Conservation (phyloP, 176 grass and related monocot species). For the Pharus latifolius region DNA sequence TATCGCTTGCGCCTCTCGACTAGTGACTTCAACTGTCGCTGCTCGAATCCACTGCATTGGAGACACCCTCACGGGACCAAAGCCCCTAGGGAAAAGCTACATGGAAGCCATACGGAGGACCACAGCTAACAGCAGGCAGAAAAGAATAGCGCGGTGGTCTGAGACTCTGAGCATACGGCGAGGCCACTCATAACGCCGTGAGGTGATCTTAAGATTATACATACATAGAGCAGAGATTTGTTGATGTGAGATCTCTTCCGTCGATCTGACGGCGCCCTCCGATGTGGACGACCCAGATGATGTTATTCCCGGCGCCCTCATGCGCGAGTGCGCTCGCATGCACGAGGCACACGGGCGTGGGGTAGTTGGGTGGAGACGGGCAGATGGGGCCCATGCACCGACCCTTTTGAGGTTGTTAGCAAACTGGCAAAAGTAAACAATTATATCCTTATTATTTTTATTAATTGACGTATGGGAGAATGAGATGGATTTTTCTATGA, state of each 20-base stretch:
- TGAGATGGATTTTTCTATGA: neutral
- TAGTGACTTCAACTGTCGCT: too few species aligned
- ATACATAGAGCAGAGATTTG: neutral
- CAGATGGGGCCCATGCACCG: neutral
- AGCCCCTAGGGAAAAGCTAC: too few species aligned
- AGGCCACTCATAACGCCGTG: neutral
- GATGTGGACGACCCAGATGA: neutral
- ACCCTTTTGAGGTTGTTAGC: neutral
- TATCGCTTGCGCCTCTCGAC: too few species aligned
- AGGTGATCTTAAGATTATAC: too few species aligned
- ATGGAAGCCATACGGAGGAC: neutral
- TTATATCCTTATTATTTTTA: neutral
- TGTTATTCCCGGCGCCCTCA: neutral
- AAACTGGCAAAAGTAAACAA: too few species aligned
- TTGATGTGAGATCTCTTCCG: neutral
- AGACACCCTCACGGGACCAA: too few species aligned
- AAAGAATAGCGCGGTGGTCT: too few species aligned
- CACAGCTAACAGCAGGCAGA: neutral
- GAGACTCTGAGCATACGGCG: neutral
- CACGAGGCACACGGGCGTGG: neutral
- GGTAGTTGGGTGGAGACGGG: constrained; percentile 1
- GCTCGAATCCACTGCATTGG: too few species aligned
- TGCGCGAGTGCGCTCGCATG: neutral
- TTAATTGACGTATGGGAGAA: neutral
- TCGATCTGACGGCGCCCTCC: neutral